Evolutionary conservation across 208 protist genomes (phyloP).

Genomic region (Angomonas deanei): DNA sequence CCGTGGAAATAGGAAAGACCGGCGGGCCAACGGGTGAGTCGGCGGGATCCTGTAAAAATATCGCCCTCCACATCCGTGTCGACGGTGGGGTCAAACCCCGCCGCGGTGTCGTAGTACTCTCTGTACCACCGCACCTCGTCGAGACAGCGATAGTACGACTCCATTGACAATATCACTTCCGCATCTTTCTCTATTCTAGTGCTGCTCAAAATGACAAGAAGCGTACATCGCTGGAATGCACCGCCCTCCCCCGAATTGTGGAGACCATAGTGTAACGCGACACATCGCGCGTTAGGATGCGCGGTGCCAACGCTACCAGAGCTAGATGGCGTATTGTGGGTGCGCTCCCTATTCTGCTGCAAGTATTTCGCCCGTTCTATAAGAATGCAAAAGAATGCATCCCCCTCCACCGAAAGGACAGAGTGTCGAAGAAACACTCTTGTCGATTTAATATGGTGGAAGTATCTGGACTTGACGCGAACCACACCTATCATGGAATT

Average conservation of each 20-base stretch:
- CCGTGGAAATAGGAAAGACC: slow-evolving; percentile 68
- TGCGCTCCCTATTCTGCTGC: slow-evolving; percentile 6
- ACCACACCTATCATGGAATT: slow-evolving; percentile 61
- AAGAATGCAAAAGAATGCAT: slow-evolving; percentile 64
- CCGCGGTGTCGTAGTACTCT: slow-evolving; percentile 21
- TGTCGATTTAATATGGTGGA: slow-evolving; percentile 23
- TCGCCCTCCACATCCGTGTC: neutral
- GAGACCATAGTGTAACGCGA: slow-evolving; percentile 66
- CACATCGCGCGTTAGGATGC: slow-evolving; percentile 70
- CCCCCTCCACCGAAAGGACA: slow-evolving; percentile 78
- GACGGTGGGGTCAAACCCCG: neutral
- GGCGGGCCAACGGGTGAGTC: slow-evolving; percentile 30
- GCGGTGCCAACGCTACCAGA: neutral
- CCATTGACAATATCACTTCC: slow-evolving; percentile 55
- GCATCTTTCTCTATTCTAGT: slow-evolving; percentile 44
- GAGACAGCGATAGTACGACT: slow-evolving; percentile 78
- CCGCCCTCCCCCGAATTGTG: neutral
- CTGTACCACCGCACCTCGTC: slow-evolving; percentile 74
- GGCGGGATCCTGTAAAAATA: neutral
- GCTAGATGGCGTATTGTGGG: no score
- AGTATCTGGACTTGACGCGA: neutral
- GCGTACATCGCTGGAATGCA: slow-evolving; percentile 38
- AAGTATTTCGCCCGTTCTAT: slow-evolving; percentile 40
- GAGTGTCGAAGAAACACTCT: slow-evolving; percentile 60
- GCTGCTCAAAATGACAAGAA: slow-evolving; percentile 61